Evolutionary conservation across 371 early-diverging fungal genomes (phyloP).

Genomic region (Syncephalastrum monosporum): DNA sequence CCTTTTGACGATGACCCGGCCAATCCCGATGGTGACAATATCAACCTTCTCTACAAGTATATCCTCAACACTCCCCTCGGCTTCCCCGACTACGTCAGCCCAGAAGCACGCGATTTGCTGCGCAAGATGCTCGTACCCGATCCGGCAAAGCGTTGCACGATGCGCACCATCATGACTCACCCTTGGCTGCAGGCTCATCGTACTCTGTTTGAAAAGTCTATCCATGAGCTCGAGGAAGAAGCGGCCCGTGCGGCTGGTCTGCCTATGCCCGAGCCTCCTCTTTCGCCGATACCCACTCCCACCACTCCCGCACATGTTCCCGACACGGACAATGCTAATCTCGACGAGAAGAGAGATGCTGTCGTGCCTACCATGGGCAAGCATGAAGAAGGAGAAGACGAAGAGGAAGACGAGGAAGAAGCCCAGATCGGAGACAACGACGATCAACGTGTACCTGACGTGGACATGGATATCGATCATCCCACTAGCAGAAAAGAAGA

Average conservation of each 20-base stretch:
- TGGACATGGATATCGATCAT: too few relatives aligned
- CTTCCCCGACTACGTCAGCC: conserved; percentile 87
- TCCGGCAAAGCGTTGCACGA: conserved; percentile 82
- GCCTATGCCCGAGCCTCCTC: conserved; percentile 12
- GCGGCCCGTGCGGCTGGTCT: conserved; percentile 18
- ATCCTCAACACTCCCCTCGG: conserved; percentile 88
- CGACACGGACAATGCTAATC: conserved; percentile 3
- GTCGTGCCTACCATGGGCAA: conserved; percentile 5
- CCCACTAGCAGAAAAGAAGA: too few relatives aligned
- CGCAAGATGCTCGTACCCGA: conserved; percentile 91
- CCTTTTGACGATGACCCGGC: conserved; percentile 99
- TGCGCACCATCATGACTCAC: conserved; percentile 86
- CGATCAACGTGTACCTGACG: too few relatives aligned
- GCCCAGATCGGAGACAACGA: too few relatives aligned
- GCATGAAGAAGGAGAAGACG: conserved; percentile 6
- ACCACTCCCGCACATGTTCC: not conserved
- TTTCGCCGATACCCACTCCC: conserved; percentile 1
- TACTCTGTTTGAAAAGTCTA: conserved; percentile 29
- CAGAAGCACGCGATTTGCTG: conserved; percentile 80
- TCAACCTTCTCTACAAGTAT: conserved; percentile 94
- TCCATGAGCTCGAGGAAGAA: conserved; percentile 21
- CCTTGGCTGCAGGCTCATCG: conserved; percentile 56
- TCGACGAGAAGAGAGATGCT: not conserved
- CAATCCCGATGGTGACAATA: conserved; percentile 96
- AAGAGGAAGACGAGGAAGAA: too few relatives aligned